Base-by-base conservation (phyloP, 2,329 filamentous ascomycete species). In the Ascochyta pisi region DNA sequence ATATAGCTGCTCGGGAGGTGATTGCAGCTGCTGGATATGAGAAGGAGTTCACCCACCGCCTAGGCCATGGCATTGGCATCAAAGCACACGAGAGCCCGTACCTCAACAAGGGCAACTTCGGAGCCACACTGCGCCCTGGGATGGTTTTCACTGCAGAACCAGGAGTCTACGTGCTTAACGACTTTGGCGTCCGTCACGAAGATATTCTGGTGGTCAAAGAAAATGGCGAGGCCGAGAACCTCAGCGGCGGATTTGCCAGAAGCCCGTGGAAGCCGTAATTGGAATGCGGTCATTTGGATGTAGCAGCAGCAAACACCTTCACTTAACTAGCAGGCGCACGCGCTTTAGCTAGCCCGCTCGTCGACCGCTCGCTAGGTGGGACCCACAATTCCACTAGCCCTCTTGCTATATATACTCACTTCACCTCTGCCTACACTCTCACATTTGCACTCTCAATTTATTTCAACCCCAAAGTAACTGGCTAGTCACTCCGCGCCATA, bases 81-180 rank as follows among this genome's bases (percentile, higher is more conserved):
- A 88, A 88, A 72, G 85, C 85, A 1, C 86, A 88, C 60, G 86
- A 88, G 66, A 85, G 83, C 27, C 86, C 85, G 0, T 88, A 88
- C 61, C 73, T 88, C 29, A 86, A 88, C 67, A 85, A 87, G 64
- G 86, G 83, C 54, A 88, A 88, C 62, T 75, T 74, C 2, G 71
- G 67, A 2, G 74, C 77, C 0, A 63, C 74, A 0, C 73, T 88
- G 5, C 75, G 77, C 41, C 75, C 83, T 0, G 85, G 86, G 0
- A 88, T 88, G 85, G 79, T 81, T 0, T 88, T 88, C 57, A 88
- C 86, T 0, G 82, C 82, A 9, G 86, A 89, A 73, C 86, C 86
- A 0, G 86, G 86, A 0, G 81, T 88, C 29, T 88, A 89, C 66
- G 72, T 88, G 0, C 78, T 84, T 22, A 80, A 81, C 24, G 80